A percentile compares a stretch with the other conserved stretches of the same genome.
Conservation (phyloP, 2,329 filamentous ascomycete species). For the Exophiala sp. region DNA sequence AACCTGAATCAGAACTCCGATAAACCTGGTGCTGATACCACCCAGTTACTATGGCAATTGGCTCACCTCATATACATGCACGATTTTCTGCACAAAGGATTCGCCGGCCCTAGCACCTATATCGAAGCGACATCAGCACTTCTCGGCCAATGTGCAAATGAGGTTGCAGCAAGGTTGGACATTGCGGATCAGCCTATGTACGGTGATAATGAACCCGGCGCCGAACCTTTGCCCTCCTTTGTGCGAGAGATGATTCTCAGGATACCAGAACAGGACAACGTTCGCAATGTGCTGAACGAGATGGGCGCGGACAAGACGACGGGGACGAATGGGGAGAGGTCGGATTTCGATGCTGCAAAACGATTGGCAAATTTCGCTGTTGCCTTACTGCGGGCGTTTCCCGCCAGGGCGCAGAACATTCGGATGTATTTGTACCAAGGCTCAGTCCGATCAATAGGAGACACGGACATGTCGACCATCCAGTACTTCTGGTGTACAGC, state of each 20-base stretch:
- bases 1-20: constrained; percentile 31
- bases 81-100: constrained; percentile 34
- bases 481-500: constrained; percentile 80
- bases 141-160: constrained; percentile 55
- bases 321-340: constrained; percentile 26
- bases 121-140: constrained; percentile 54
- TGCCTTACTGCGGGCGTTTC: constrained; percentile 81
- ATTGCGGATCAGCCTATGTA: constrained; percentile 27
- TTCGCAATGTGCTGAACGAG: constrained; percentile 17
- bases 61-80: constrained; percentile 59
- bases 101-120: constrained; percentile 46
- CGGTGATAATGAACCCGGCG: constrained; percentile 18
- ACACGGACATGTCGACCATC: constrained; percentile 58
- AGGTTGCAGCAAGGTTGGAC: constrained; percentile 52
- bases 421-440: constrained; percentile 90
- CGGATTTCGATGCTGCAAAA: constrained; percentile 60
- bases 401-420: constrained; percentile 76
- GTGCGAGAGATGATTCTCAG: constrained; percentile 63
- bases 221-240: constrained; percentile 48
- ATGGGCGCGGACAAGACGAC: constrained; percentile 20
- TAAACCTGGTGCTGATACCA: constrained; percentile 37
- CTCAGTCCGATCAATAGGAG: constrained; percentile 41
- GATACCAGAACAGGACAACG: constrained; percentile 42
- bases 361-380: constrained; percentile 81
- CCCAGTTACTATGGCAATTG: constrained; percentile 54